Percentiles rank a stretch among this genome's conserved stretches.
These are phyloP conservation scores for Orbilia ellipsospora DNA, from an alignment of 2,329 filamentous ascomycete species.

Conservation along the genomic window DNA sequence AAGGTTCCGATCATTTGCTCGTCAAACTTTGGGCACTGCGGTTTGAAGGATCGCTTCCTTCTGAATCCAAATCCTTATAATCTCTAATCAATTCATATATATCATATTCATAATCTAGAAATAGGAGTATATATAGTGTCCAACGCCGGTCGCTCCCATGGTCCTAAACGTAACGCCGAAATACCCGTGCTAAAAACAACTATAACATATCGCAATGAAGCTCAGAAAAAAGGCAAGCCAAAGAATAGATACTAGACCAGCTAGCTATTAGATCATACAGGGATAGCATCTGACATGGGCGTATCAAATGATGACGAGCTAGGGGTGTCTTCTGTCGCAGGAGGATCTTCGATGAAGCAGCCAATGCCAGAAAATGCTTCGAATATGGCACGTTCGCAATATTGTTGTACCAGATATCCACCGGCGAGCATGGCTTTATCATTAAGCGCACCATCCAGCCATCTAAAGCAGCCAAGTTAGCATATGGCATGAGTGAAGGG, in stretches of 20 bases:
- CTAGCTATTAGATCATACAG: conserved; percentile 14
- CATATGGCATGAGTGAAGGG: neutral
- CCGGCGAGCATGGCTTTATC: conserved; percentile 77
- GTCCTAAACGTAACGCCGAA: neutral
- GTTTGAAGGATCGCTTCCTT: too few species aligned
- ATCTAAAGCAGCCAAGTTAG: conserved; percentile 61
- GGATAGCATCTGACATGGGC: conserved; percentile 35
- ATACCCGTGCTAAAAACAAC: neutral
- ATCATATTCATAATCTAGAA: neutral
- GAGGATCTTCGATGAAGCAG: conserved; percentile 84
- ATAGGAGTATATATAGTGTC: neutral
- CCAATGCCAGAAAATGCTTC: conserved; percentile 91
- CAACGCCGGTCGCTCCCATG: neutral
- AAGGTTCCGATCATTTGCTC: too few species aligned
- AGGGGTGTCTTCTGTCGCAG: conserved; percentile 2
- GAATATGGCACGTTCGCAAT: conserved; percentile 80
- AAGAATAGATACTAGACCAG: conserved; percentile 12
- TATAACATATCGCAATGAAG: neutral
- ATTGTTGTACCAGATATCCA: conserved; percentile 85
- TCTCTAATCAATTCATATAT: too few species aligned
- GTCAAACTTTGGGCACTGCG: too few species aligned
- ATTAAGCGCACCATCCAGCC: conserved; percentile 74
- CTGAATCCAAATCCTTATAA: too few species aligned
- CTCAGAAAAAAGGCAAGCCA: neutral
- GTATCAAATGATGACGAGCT: conserved; percentile 34